Conservation (phyloP, 2,329 filamentous ascomycete species). For the Lojkania enalia region DNA sequence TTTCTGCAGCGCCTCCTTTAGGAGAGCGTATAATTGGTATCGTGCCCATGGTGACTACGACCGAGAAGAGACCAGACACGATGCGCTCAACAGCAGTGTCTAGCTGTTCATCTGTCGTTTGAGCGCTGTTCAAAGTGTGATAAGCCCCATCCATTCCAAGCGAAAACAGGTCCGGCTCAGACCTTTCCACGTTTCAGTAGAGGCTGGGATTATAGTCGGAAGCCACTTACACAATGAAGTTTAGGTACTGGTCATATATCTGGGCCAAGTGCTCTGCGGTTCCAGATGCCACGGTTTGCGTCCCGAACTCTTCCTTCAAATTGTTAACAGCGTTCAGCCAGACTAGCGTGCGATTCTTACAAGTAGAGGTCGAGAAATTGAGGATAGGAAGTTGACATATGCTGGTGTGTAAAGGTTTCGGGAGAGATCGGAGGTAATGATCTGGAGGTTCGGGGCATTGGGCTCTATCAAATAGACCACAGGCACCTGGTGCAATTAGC, state of each 20-base stretch:
- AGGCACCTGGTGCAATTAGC: constrained; percentile 52
- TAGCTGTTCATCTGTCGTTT: constrained; percentile 86
- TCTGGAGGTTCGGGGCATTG: constrained; percentile 75
- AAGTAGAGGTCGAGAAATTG: constrained; percentile 83
- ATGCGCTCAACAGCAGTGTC: constrained; percentile 87
- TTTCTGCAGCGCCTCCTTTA: constrained; percentile 88
- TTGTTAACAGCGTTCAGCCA: background rate
- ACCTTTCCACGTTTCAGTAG: too few relatives aligned
- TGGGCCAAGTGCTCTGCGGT: constrained; percentile 90
- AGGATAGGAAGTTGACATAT: constrained; percentile 96
- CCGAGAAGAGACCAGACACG: constrained; percentile 95
- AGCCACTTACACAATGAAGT: constrained; percentile 97
- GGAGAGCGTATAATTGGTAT: constrained; percentile 96
- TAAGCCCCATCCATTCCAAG: constrained; percentile 93
- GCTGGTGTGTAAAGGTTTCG: constrained; percentile 86
- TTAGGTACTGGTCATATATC: constrained; percentile 94
- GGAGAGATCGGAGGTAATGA: constrained; percentile 82
- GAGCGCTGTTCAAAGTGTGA: constrained; percentile 92
- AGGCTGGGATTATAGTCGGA: too few relatives aligned
- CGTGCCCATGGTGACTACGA: constrained; percentile 97
- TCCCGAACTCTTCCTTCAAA: constrained; percentile 78
- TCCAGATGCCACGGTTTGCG: constrained; percentile 79
- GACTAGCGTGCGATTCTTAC: constrained; percentile 1
- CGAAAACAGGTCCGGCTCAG: constrained; percentile 93
- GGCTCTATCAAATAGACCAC: constrained; percentile 97